Evolutionary conservation across 2,329 filamentous ascomycete species (phyloP).

Genomic region (Ophiostoma ulmi): DNA sequence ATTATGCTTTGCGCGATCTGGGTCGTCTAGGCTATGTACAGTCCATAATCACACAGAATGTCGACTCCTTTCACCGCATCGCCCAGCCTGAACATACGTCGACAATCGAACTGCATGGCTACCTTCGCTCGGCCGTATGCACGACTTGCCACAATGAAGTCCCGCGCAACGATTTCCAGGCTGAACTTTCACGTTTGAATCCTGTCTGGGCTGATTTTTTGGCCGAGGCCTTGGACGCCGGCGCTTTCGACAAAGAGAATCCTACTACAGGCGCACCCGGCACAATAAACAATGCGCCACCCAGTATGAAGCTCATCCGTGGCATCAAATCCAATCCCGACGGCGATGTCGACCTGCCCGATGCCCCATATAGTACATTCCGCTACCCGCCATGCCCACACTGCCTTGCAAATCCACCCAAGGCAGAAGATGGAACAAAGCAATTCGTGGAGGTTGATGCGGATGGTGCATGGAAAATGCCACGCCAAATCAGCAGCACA

Average conservation of each 20-base stretch:
- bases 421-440: slow-evolving; percentile 47
- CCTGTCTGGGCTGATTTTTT: slow-evolving; percentile 80
- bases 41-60: slow-evolving; percentile 87
- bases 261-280: slow-evolving; percentile 57
- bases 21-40: slow-evolving; percentile 66
- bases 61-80: slow-evolving; percentile 83
- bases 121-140: slow-evolving; percentile 76
- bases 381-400: slow-evolving; percentile 83
- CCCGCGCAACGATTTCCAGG: slow-evolving; percentile 68
- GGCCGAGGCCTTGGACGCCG: slow-evolving; percentile 62
- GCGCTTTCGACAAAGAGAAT: slow-evolving; percentile 73
- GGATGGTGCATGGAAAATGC: slow-evolving; percentile 71
- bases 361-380: slow-evolving; percentile 83
- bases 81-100: slow-evolving; percentile 65
- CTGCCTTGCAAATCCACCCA: slow-evolving; percentile 63
- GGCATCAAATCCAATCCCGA: slow-evolving; percentile 86
- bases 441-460: slow-evolving; percentile 63
- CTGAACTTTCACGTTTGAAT: slow-evolving; percentile 70
- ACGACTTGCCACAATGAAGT: slow-evolving; percentile 69
- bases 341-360: slow-evolving; percentile 85
- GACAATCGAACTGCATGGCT: slow-evolving; percentile 86
- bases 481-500: slow-evolving; percentile 36
- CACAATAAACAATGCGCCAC: neutral
- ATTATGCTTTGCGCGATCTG: slow-evolving; percentile 70
- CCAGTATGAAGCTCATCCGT: slow-evolving; percentile 16